phyloP scores from a whole-genome alignment of 164 flowering plant genomes.

The Piper longum region DNA sequence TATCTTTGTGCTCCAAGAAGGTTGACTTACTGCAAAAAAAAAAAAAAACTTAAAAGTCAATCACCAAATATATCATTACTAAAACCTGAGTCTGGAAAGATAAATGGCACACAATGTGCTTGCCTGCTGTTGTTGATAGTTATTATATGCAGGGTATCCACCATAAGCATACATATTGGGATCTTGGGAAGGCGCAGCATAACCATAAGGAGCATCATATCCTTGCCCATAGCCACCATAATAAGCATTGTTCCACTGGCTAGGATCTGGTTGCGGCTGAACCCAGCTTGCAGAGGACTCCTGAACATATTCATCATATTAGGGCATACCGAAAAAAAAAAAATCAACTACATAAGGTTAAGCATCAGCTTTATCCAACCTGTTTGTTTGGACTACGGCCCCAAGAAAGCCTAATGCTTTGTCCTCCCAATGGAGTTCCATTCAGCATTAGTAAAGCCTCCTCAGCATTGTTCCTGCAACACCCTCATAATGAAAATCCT shows the following conservation, averaged over 20 bases:
- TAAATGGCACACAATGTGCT: slow-evolving; percentile 1
- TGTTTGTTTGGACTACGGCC: slow-evolving; percentile 77
- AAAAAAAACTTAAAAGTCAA: neutral
- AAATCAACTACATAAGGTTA: neutral
- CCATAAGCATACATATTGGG: slow-evolving; percentile 58
- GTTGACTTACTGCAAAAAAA: too few relatives aligned
- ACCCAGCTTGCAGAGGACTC: slow-evolving; percentile 6
- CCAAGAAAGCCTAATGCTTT: slow-evolving; percentile 68
- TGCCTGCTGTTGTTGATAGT: slow-evolving; percentile 50
- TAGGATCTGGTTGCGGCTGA: slow-evolving; percentile 50
- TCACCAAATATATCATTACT: neutral
- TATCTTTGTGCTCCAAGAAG: too few relatives aligned
- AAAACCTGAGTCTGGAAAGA: neutral
- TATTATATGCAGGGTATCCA: slow-evolving; percentile 46
- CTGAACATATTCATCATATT: slow-evolving; percentile 1
- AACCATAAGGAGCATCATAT: slow-evolving; percentile 52
- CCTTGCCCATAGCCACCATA: slow-evolving; percentile 45
- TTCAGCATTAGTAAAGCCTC: slow-evolving; percentile 52
- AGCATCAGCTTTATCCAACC: slow-evolving; percentile 15
- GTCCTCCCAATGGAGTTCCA: slow-evolving; percentile 57
- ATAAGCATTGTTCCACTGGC: slow-evolving; percentile 42
- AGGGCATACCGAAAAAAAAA: neutral
- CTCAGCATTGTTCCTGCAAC: slow-evolving; percentile 52
- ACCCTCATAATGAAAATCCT: neutral
- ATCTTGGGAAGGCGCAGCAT: slow-evolving; percentile 44